Evolutionary conservation across 2,329 filamentous ascomycete genomes (phyloP).

Genomic region (Ophiobolus disseminans): DNA sequence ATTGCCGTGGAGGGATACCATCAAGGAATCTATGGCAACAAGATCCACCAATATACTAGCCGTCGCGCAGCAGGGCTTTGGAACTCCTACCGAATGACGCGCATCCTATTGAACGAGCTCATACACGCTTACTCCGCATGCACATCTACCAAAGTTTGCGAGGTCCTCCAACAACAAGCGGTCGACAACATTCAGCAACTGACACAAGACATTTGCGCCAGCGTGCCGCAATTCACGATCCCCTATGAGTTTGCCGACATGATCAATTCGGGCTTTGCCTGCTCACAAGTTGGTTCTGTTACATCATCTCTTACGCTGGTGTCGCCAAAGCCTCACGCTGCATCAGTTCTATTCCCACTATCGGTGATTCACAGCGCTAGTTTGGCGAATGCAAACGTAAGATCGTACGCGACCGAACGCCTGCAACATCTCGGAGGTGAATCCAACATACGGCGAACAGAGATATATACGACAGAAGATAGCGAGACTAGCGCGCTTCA

Average conservation of each 20-base stretch:
- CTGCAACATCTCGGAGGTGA: constrained; percentile 10
- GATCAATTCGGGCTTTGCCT: neutral
- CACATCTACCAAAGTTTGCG: neutral
- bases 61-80: constrained; percentile 19
- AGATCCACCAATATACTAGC: constrained; percentile 11
- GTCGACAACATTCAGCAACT: constrained; percentile 4
- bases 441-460: constrained; percentile 17
- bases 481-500: constrained; percentile 13
- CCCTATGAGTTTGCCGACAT: constrained; percentile 3
- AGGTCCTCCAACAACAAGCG: neutral
- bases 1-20: neutral
- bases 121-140: constrained; percentile 3
- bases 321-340: constrained; percentile 9
- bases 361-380: constrained; percentile 10
- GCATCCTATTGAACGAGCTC: constrained; percentile 24
- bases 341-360: constrained; percentile 14
- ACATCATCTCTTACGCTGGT: neutral
- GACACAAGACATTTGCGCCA: constrained; percentile 17
- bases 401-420: constrained; percentile 7
- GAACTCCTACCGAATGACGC: constrained; percentile 27
- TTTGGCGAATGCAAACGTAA: constrained; percentile 3
- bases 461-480: constrained; percentile 2
- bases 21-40: constrained; percentile 1
- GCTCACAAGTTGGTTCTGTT: neutral
- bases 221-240: constrained; percentile 11